Evolutionary conservation across 371 early-diverging fungal species (phyloP).

Genomic region (Mycotypha africana): DNA sequence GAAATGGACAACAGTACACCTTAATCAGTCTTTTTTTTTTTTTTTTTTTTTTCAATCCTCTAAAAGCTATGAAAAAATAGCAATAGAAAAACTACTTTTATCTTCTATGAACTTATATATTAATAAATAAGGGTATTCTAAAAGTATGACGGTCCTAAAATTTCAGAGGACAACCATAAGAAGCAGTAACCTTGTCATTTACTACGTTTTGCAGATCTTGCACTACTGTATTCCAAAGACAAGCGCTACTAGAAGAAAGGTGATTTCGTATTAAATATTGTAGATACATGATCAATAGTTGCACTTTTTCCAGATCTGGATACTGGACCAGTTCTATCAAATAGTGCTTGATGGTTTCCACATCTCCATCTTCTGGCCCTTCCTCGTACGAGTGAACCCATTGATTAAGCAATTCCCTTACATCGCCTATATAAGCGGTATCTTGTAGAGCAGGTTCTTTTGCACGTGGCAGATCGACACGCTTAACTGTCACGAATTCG

Average conservation of each 20-base stretch:
- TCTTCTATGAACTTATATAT: too few relatives aligned
- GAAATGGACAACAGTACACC: too few relatives aligned
- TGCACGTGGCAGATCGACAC: too few relatives aligned
- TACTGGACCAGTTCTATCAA: constrained; percentile 21
- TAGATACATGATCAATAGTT: constrained; percentile 23
- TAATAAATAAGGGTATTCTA: too few relatives aligned
- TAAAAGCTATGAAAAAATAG: too few relatives aligned
- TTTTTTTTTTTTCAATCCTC: too few relatives aligned
- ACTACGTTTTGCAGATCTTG: neutral
- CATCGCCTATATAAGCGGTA: constrained; percentile 13
- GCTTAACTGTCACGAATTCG: too few relatives aligned
- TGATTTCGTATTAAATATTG: constrained; percentile 5
- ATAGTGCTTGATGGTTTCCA: constrained; percentile 16
- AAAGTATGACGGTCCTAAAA: too few relatives aligned
- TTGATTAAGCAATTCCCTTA: constrained; percentile 18
- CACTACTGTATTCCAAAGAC: constrained; percentile 8
- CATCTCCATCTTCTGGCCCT: constrained; percentile 43
- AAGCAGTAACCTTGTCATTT: neutral
- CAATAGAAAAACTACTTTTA: too few relatives aligned
- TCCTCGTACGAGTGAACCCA: too few relatives aligned
- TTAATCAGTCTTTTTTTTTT: too few relatives aligned
- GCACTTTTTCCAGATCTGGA: constrained; percentile 29
- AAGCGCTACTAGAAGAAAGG: too few relatives aligned
- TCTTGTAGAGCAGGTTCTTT: constrained; percentile 27
- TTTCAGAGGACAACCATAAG: constrained; percentile 9